phyloP scores from a whole-genome alignment of 306 rosid genomes.

The Rubus idaeus region DNA sequence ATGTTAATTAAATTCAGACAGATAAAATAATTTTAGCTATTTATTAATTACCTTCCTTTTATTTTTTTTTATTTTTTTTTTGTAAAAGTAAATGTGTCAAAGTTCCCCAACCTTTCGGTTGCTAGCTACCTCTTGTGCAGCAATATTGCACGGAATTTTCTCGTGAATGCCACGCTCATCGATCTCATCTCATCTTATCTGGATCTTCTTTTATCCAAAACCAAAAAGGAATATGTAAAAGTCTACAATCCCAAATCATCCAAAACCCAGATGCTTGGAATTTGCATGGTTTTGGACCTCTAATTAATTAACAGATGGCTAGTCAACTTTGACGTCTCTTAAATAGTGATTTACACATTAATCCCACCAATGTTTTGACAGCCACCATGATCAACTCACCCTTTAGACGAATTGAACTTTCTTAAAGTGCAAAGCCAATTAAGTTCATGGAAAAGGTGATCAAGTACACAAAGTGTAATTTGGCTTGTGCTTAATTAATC shows the following conservation, averaged over 20 bases:
- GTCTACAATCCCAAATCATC: constrained; percentile 1
- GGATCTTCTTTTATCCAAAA: constrained; percentile 9
- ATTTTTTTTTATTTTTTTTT: neutral
- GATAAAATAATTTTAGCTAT: neutral
- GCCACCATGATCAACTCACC: neutral
- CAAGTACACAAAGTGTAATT: neutral
- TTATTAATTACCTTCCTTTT: too few species aligned
- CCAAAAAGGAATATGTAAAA: neutral
- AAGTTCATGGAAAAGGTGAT: too few species aligned
- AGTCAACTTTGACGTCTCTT: constrained; percentile 1
- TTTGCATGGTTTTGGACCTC: neutral
- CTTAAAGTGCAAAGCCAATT: too few species aligned
- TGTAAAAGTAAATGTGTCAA: neutral
- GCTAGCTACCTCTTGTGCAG: neutral
- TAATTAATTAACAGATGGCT: neutral
- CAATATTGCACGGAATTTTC: neutral
- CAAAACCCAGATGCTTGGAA: neutral
- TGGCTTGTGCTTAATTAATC: neutral
- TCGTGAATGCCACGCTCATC: neutral
- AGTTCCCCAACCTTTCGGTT: constrained; percentile 8
- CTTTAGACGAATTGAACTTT: too few species aligned
- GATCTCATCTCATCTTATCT: neutral
- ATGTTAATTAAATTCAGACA: neutral
- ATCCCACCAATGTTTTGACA: neutral
- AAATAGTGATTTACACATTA: neutral